These are phyloP conservation scores for Blastomyces gilchristii DNA, from an alignment of 2,329 filamentous ascomycete species.

Conservation along the genomic window DNA sequence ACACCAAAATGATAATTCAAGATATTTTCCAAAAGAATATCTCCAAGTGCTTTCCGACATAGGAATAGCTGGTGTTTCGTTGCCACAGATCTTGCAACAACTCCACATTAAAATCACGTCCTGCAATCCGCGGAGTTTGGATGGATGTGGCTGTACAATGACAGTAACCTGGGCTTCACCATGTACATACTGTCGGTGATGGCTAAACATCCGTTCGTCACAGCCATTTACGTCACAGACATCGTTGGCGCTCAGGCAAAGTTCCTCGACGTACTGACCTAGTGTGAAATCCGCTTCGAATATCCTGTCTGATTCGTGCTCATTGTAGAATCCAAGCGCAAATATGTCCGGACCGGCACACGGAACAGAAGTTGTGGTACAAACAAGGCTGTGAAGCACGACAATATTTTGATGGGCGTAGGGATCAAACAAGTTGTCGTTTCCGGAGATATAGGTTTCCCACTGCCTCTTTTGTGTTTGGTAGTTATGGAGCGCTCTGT, in stretches of 20 bases:
- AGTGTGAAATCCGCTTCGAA: slow-evolving; percentile 79
- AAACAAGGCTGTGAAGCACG: slow-evolving; percentile 86
- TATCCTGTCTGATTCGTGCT: slow-evolving; percentile 61
- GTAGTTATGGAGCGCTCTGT: slow-evolving; percentile 88
- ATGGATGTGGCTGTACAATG: slow-evolving; percentile 67
- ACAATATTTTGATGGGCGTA: slow-evolving; percentile 95
- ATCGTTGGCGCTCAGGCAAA: slow-evolving; percentile 66
- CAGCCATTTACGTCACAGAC: slow-evolving; percentile 76
- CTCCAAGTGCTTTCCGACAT: slow-evolving; percentile 97
- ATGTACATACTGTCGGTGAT: slow-evolving; percentile 94
- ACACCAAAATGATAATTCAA: slow-evolving; percentile 97
- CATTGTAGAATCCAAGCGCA: slow-evolving; percentile 85
- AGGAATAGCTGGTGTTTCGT: slow-evolving; percentile 75
- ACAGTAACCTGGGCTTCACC: slow-evolving; percentile 89
- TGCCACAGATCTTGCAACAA: slow-evolving; percentile 81
- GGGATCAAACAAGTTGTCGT: slow-evolving; percentile 82
- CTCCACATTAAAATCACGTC: slow-evolving; percentile 96
- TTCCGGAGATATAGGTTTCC: slow-evolving; percentile 88
- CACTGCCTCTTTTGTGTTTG: slow-evolving; percentile 89
- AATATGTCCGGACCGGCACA: slow-evolving; percentile 87
- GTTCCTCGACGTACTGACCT: slow-evolving; percentile 87
- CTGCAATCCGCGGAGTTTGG: slow-evolving; percentile 54
- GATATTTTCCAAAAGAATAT: slow-evolving; percentile 95
- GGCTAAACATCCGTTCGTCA: slow-evolving; percentile 78
- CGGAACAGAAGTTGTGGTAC: slow-evolving; percentile 84